Base-by-base conservation (phyloP, 805 yeast genomes). In the Yamadazyma sp. region DNA sequence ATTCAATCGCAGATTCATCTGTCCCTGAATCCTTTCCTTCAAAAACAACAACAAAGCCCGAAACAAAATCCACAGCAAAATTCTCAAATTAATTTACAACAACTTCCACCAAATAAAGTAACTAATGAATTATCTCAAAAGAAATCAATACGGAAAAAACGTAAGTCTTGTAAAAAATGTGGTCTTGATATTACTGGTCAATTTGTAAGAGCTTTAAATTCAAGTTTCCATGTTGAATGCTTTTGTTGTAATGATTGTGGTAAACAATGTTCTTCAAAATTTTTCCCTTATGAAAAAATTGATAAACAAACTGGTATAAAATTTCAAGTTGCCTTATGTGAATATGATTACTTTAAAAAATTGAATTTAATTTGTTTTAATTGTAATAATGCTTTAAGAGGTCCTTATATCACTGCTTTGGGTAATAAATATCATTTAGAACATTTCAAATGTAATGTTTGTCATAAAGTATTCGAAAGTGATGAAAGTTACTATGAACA, bases 401-500 rank as follows among this genome's bases (percentile, higher is more conserved):
- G 97, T 0, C 84, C 95, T 1, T 91, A 91, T 60, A 88, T 89
- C 39, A 89, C 96, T 1, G 97, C 97, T 0, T 75, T 89, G 50
- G 95, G 95, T 9, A 78, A 81, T 48, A 85, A 91, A 52, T 93
- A 87, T 57, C 98, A 93, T 52, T 81, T 91, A 34, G 96, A 93
- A 48, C 98, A 93, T 60, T 93, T 94, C 60, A 84, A 86, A 37
- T 94, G 98, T 62, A 79, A 83, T 6, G 77, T 86, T 21, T 93
- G 98, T 55, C 76, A 80, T 25, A 80, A 80, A 36, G 85, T 85
- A 17, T 93, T 94, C 58, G 96, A 91, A 21, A 78, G 85, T 4
- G 89, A 89, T 38, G 96, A 89, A 58, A 86, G 88, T 53, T 93
- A 88, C 58, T 86, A 85, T 60, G 96, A 91, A 58, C 89, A 86